Base-by-base conservation (phyloP, 2,329 filamentous ascomycete species). In the Exophiala alcalophila region DNA sequence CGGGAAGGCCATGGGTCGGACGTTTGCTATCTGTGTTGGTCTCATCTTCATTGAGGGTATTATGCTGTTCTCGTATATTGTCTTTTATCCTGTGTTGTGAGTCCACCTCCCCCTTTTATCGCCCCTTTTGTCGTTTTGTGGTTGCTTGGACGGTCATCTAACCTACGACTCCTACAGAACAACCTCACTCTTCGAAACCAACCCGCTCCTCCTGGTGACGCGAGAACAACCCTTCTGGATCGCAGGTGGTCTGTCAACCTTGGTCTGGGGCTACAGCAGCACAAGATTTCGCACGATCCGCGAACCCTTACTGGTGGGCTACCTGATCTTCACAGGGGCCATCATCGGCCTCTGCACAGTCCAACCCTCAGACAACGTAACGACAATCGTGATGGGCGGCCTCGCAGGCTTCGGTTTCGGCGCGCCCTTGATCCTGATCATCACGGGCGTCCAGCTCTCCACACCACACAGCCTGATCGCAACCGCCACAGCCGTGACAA, bases 41-140 rank as follows among this genome's bases (percentile, higher is more conserved):
- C 29, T 54, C 10, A 52, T 54, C 26, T 52, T 52, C 31, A 40
- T 54, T 16, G 51, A 54, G 23, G 51, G 49, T n/a, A 45, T 52
- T 15, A 15, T 54, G 30, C 28, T 52, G 5, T 54, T 54, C 34
- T 54, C 51, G 3, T 52, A 47, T 11, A 46, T 54, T 12, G 32
- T 54, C 27, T 52, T 54, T 23, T 54, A 49, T 24, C 51, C 51
- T 4, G 40, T 49, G 18, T 33, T 54, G 51, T 54, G 36, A 52
- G 51, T 44, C 29, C 11, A 2, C 26, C 18, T n/a, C n/a, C 23
- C 23, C 23, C 7, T 25, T n/a, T n/a, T 25, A 25, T 25, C 23
- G n/a, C n/a, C n/a, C n/a, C n/a, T n/a, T n/a, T n/a, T n/a, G n/a
- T n/a, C n/a, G n/a, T n/a, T n/a, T n/a, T n/a, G n/a, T n/a, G n/a